Evolutionary conservation across 1,284 basidiomycete genomes (phyloP).

Genomic region (Pseudozyma sp.): DNA sequence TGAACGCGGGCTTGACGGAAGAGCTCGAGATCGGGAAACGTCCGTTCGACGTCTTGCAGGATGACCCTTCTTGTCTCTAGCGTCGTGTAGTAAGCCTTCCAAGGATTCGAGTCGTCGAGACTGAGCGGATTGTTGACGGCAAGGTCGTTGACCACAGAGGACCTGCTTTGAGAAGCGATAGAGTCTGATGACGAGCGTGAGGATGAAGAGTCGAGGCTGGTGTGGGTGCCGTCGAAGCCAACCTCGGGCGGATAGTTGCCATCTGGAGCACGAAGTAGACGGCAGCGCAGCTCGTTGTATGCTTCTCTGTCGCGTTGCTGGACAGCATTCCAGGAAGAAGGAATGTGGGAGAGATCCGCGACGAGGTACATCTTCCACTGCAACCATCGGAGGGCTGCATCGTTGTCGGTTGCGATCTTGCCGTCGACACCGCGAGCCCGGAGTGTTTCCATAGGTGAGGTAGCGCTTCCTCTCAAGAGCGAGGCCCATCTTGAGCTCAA

Average conservation of each 20-base stretch:
- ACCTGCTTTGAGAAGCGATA: background rate
- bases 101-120: conserved; percentile 61
- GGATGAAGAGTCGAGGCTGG: conserved; percentile 5
- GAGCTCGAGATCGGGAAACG: conserved; percentile 56
- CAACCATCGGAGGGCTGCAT: conserved; percentile 45
- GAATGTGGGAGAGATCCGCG: conserved; percentile 41
- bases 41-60: conserved; percentile 55
- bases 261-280: conserved; percentile 48
- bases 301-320: conserved; percentile 35
- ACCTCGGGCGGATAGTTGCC: conserved; percentile 52
- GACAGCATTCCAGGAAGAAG: conserved; percentile 45
- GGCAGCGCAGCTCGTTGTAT: conserved; percentile 40
- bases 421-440: conserved; percentile 21
- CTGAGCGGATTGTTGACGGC: conserved; percentile 63
- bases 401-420: conserved; percentile 14
- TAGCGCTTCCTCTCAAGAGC: conserved; percentile 12
- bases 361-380: conserved; percentile 50
- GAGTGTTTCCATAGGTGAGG: conserved; percentile 23
- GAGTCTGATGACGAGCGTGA: background rate
- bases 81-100: conserved; percentile 53
- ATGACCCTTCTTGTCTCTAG: conserved; percentile 53
- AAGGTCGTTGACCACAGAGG: conserved; percentile 29
- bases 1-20: conserved; percentile 39
- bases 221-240: conserved; percentile 37
- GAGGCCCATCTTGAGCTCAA: conserved; percentile 20